phyloP scores from a whole-genome alignment of 2,329 filamentous ascomycete species.

The Pezicula neosporulosa region DNA sequence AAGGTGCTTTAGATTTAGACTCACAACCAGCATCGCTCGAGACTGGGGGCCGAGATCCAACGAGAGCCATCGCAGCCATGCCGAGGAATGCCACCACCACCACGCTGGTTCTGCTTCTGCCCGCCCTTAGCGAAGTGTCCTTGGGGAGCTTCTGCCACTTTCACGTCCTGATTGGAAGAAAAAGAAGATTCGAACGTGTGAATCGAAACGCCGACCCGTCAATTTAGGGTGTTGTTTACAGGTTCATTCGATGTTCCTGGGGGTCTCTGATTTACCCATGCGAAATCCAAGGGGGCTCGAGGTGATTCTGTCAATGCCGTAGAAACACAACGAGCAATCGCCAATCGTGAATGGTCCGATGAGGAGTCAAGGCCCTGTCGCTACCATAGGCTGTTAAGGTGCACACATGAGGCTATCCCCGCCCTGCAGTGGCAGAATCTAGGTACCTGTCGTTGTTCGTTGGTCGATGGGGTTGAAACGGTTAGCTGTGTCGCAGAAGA shows the following conservation, averaged over 20 bases:
- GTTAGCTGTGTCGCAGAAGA: neutral
- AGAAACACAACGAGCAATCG: neutral
- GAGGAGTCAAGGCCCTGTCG: neutral
- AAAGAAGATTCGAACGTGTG: no score
- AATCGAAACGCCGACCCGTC: neutral
- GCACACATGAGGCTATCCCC: neutral
- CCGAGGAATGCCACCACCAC: constrained; percentile 10
- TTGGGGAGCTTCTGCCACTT: neutral
- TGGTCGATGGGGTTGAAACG: neutral
- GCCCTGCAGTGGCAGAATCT: neutral
- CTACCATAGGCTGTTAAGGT: neutral
- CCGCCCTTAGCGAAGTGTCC: neutral
- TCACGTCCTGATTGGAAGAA: neutral
- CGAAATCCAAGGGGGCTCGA: neutral
- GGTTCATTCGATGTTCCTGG: constrained; percentile 1
- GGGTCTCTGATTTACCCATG: neutral
- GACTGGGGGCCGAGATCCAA: constrained; percentile 9
- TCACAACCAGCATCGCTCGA: constrained; percentile 16
- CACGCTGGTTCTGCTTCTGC: neutral
- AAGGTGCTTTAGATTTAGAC: constrained; percentile 9
- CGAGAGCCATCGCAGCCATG: constrained; percentile 9
- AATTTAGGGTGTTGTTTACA: neutral
- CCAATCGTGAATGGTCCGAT: neutral
- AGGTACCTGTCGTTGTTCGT: neutral
- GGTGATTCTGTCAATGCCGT: neutral